Evolutionary conservation across 2,329 filamentous ascomycete genomes (phyloP), one percentile per base, ranked within the genome.

Genomic region (Catunica adiposa): DNA sequence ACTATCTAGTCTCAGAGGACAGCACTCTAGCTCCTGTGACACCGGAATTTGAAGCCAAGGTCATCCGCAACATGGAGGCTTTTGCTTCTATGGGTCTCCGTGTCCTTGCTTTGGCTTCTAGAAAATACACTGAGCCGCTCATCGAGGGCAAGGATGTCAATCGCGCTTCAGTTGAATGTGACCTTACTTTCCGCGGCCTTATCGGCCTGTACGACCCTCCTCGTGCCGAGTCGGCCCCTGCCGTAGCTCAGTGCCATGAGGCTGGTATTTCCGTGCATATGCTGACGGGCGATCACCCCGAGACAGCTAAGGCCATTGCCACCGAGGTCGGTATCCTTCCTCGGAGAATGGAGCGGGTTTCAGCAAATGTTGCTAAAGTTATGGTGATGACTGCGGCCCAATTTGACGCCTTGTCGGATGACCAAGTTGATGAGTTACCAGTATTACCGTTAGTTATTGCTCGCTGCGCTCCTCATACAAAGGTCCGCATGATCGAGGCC

Each of bases 401-500:
- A 56, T 84, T 86, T 58, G 82, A 85, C 62, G 73, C 74, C 22
- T 67, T 85, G 23, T 73, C 72, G 1, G 79, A 84, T 40, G 73
- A 78, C 0, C 72, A 85, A 61, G 78, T 86, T 34, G 82, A 86
- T 60, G 62, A 70, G 9, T 71, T 86, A 7, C 80, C 80, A 0
- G 75, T 81, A 2, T 68, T 86, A 0, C 82, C 82, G 2, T 70
- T 86, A 1, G 82, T 86, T 3, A 80, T 85, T 59, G 82, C 82
- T 37, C 74, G 82, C 25, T 86, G 82, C 62, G 79, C 81, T 2
- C 83, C 83, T 1, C 74, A 77, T 54, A 86, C 83, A 11, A 86
- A 86, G 65, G 81, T 84, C 17, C 75, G 82, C 56, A 86, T 86
- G 83, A 84, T 86, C 60, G 80, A 84, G 60, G 82, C 82, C 15